Base-by-base conservation (phyloP, 2,329 filamentous ascomycete genomes). In the Daldinia sp. region DNA sequence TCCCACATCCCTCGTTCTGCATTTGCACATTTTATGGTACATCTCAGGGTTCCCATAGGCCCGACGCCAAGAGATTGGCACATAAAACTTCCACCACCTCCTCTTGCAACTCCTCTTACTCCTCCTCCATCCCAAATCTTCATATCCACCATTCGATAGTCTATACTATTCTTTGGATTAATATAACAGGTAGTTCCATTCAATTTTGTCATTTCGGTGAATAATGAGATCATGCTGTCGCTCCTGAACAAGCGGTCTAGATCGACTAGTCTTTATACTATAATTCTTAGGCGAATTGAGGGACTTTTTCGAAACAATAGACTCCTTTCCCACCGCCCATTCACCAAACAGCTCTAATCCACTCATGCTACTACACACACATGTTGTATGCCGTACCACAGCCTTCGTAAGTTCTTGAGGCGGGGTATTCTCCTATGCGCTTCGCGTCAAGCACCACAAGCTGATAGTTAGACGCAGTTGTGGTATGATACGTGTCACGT, bases 51-150 rank as follows among this genome's bases (percentile, higher is more conserved):
- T 37, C 51, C 20, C 30, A 54, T 54, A 51, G 46, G 46, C 46
- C 51, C 51, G 33, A 54, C 51, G 51, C 51, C 51, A 54, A 54
- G 51, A 54, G 51, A 54, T 54, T 54, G 51, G 51, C 51, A 37
- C 51, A 54, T 54, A 1, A 39, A 39, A 54, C 46, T 51, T 33
- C 46, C 26, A 51, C 15, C 26, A 30, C 46, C 46, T 51, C 46
- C 20, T 23, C 20, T 23, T 23, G n/a, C n/a, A n/a, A 23, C 2
- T 23, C 20, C 20, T 23, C 20, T 2, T 23, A 23, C 20, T 23
- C 46, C 46, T 51, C 46, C 28, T 51, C 28, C 46, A 51, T 51
- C 46, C 46, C 26, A 33, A 30, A 30, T 51, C 46, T 51, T 51
- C 28, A 30, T 18, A 30, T 51, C 26, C 26, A 51, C 26, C 28